Evolutionary conservation across 2,329 filamentous ascomycete species (phyloP).

Genomic region (Botryotinia calthae): DNA sequence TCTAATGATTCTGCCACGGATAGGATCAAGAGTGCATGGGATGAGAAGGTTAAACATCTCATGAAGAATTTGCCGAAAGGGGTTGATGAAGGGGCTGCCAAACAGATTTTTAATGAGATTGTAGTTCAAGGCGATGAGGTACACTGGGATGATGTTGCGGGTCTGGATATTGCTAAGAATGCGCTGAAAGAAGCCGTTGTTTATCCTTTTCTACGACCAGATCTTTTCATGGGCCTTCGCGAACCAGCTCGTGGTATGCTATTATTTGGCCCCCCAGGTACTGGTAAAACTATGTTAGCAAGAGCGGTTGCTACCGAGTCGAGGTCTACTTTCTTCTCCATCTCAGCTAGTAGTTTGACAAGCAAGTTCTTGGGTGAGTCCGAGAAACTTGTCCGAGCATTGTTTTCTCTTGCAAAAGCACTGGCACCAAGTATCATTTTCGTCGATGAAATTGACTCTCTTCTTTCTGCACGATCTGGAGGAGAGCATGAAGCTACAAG

Average conservation of each 20-base stretch:
- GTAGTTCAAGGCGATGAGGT: slow-evolving; percentile 93
- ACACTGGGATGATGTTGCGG: slow-evolving; percentile 90
- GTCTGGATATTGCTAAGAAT: slow-evolving; percentile 84
- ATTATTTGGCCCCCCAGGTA: slow-evolving; percentile 94
- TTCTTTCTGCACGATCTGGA: slow-evolving; percentile 79
- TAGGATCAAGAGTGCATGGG: slow-evolving; percentile 53
- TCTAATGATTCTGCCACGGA: slow-evolving; percentile 43
- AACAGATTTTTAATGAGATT: slow-evolving; percentile 94
- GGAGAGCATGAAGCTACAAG: slow-evolving; percentile 91
- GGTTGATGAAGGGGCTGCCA: slow-evolving; percentile 77
- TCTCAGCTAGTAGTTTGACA: slow-evolving; percentile 89
- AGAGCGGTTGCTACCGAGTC: slow-evolving; percentile 93
- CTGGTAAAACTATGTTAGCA: slow-evolving; percentile 97
- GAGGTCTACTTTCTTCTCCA: slow-evolving; percentile 93
- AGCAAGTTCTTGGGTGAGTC: slow-evolving; percentile 96
- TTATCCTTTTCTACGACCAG: slow-evolving; percentile 91
- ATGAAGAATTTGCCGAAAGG: slow-evolving; percentile 78
- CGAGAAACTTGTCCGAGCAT: slow-evolving; percentile 89
- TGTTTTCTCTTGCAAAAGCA: slow-evolving; percentile 85
- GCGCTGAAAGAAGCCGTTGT: slow-evolving; percentile 94
- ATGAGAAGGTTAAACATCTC: slow-evolving; percentile 60
- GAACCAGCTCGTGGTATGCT: slow-evolving; percentile 95
- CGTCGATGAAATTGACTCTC: slow-evolving; percentile 94
- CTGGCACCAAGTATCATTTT: slow-evolving; percentile 96
- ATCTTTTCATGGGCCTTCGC: slow-evolving; percentile 91